These are phyloP conservation scores for Fusarium sp. DNA, from an alignment of 2,329 filamentous ascomycete species.

Conservation along the genomic window DNA sequence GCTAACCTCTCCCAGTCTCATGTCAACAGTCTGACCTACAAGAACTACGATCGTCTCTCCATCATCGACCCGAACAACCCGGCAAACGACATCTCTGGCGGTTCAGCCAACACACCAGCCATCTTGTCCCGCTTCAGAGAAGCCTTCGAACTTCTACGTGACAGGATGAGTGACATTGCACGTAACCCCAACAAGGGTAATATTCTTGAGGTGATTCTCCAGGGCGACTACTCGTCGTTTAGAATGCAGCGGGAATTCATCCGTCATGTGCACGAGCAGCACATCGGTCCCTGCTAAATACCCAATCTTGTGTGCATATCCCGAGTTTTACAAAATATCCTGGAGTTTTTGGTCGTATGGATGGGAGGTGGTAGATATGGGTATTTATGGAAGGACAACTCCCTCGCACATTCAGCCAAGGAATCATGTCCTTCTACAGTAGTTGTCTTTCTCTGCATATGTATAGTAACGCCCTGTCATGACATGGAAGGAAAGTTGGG, in stretches of 20 bases:
- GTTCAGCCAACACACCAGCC: slow-evolving; percentile 75
- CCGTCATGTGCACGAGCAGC: slow-evolving; percentile 60
- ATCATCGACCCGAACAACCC: slow-evolving; percentile 93
- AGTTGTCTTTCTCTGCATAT: slow-evolving; percentile 11
- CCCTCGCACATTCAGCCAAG: too few relatives aligned
- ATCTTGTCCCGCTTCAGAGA: slow-evolving; percentile 77
- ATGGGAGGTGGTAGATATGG: neutral
- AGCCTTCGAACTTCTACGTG: slow-evolving; percentile 67
- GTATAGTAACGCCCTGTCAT: slow-evolving; percentile 44
- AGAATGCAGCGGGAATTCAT: slow-evolving; percentile 74
- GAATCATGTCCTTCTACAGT: neutral
- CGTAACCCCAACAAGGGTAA: slow-evolving; percentile 44
- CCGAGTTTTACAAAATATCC: too few relatives aligned
- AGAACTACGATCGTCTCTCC: slow-evolving; percentile 75
- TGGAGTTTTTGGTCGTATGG: slow-evolving; percentile 33
- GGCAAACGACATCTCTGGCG: slow-evolving; percentile 89
- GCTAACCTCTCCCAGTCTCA: slow-evolving; percentile 51
- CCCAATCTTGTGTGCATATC: slow-evolving; percentile 14
- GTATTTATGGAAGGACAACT: neutral
- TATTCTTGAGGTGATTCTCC: slow-evolving; percentile 77
- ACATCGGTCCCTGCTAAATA: slow-evolving; percentile 48
- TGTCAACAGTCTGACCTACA: slow-evolving; percentile 62
- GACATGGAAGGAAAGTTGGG: slow-evolving; percentile 28
- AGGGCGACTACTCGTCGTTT: slow-evolving; percentile 83
- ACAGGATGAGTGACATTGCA: slow-evolving; percentile 66